These are phyloP conservation scores for Zasmidium angulare DNA, from an alignment of 2,329 filamentous ascomycete genomes.

Conservation along the genomic window DNA sequence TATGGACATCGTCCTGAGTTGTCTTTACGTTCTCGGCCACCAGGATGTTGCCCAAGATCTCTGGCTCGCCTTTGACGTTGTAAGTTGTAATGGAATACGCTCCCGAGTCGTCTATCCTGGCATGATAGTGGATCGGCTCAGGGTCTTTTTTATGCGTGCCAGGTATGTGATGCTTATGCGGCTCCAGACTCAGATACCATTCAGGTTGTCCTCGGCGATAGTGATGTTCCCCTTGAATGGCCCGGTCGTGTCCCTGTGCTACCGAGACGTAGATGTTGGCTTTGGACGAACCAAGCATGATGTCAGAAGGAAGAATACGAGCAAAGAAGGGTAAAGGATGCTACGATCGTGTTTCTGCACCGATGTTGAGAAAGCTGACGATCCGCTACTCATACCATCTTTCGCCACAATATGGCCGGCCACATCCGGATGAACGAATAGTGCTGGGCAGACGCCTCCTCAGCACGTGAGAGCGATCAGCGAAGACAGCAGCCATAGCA, in stretches of 20 bases:
- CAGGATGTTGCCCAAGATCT: constrained; percentile 17
- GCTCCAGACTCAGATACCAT: constrained; percentile 15
- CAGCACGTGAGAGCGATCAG: background rate
- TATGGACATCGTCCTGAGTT: constrained; percentile 10
- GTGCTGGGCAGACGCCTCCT: background rate
- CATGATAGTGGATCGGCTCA: constrained; percentile 13
- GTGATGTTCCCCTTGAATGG: background rate
- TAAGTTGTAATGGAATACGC: constrained; percentile 8
- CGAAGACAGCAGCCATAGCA: no score
- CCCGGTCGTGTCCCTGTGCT: background rate
- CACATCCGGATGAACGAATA: background rate
- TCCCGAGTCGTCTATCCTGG: constrained; percentile 4
- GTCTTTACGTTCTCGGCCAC: constrained; percentile 16
- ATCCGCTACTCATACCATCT: background rate
- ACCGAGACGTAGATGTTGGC: constrained; percentile 15
- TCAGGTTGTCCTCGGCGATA: constrained; percentile 4
- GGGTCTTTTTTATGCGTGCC: constrained; percentile 3
- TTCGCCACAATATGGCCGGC: background rate
- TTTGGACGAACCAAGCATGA: constrained; percentile 11
- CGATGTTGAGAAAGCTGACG: background rate
- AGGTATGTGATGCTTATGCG: constrained; percentile 13
- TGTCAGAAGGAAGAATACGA: background rate
- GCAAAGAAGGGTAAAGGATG: background rate
- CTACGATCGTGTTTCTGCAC: background rate
- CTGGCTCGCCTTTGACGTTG: constrained; percentile 2